Evolutionary conservation across 1,284 basidiomycete genomes (phyloP).

Genomic region (Athelia psychrophila): DNA sequence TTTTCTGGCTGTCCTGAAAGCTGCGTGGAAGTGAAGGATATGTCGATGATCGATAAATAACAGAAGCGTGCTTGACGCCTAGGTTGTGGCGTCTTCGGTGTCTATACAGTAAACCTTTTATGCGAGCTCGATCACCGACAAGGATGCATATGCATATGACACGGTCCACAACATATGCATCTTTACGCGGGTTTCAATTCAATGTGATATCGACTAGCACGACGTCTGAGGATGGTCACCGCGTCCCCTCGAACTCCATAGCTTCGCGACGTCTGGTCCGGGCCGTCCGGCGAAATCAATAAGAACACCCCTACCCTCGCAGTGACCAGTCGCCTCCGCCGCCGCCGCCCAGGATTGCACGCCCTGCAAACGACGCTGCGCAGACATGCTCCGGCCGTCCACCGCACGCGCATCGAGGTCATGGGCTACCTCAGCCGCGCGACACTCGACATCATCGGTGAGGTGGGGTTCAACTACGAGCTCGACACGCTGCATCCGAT

Average conservation of each 20-base stretch:
- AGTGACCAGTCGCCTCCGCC: too few species aligned
- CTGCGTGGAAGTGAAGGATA: too few species aligned
- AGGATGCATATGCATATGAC: too few species aligned
- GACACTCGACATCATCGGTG: slow-evolving; percentile 48
- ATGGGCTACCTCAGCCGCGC: slow-evolving; percentile 36
- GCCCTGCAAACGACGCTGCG: neutral
- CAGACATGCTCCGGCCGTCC: neutral
- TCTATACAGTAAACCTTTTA: too few species aligned
- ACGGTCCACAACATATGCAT: too few species aligned
- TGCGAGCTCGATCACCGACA: too few species aligned
- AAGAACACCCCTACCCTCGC: neutral
- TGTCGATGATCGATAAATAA: too few species aligned
- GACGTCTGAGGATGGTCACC: too few species aligned
- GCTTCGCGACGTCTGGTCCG: slow-evolving; percentile 10
- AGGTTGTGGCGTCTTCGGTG: too few species aligned
- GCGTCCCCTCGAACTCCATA: neutral
- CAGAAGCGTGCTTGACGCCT: too few species aligned
- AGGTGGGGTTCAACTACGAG: slow-evolving; percentile 29
- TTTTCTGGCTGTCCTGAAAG: too few species aligned
- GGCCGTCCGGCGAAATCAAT: slow-evolving; percentile 1
- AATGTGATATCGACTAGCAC: neutral
- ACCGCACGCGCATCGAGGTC: slow-evolving; percentile 24
- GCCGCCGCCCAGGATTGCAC: too few species aligned
- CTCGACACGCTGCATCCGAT: neutral
- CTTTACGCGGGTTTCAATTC: slow-evolving; percentile 10